Conservation (phyloP, 1,284 basidiomycete species). For the Agroathelia rolfsii region DNA sequence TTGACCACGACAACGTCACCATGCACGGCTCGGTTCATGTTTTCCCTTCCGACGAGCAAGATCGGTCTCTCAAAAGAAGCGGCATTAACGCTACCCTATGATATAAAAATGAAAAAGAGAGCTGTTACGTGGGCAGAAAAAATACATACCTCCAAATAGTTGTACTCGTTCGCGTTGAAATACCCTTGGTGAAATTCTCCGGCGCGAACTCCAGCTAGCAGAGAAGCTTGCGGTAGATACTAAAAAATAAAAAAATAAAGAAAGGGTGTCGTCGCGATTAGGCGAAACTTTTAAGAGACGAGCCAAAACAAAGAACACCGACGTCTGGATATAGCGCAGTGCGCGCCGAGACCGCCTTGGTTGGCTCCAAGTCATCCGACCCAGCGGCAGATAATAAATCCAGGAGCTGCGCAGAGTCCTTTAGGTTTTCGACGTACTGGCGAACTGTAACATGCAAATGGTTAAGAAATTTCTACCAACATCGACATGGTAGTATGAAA, state of each 20-base stretch:
- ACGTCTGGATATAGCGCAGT: constrained; percentile 75
- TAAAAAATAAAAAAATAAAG: constrained; percentile 23
- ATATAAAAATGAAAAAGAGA: constrained; percentile 1
- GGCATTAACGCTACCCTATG: constrained; percentile 73
- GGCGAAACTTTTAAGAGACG: neutral
- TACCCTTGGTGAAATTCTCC: constrained; percentile 85
- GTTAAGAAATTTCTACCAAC: neutral
- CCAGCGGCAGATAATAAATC: constrained; percentile 73
- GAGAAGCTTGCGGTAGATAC: constrained; percentile 71
- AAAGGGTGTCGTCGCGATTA: no score
- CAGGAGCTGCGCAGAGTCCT: constrained; percentile 53
- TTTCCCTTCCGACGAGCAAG: constrained; percentile 79
- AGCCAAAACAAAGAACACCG: constrained; percentile 13
- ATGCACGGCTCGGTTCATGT: constrained; percentile 93
- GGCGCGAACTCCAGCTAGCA: constrained; percentile 80
- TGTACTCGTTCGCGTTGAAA: constrained; percentile 94
- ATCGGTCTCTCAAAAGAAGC: constrained; percentile 71
- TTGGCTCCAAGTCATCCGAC: constrained; percentile 51
- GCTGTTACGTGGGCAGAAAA: constrained; percentile 2
- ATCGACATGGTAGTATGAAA: constrained; percentile 1
- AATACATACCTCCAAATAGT: constrained; percentile 79
- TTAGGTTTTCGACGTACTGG: constrained; percentile 72
- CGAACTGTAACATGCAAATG: constrained; percentile 36
- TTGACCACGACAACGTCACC: constrained; percentile 93
- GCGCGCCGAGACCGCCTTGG: constrained; percentile 38